These are phyloP conservation scores for Tilletiaria anomala DNA, from an alignment of 1,284 basidiomycete species.

Conservation along the genomic window DNA sequence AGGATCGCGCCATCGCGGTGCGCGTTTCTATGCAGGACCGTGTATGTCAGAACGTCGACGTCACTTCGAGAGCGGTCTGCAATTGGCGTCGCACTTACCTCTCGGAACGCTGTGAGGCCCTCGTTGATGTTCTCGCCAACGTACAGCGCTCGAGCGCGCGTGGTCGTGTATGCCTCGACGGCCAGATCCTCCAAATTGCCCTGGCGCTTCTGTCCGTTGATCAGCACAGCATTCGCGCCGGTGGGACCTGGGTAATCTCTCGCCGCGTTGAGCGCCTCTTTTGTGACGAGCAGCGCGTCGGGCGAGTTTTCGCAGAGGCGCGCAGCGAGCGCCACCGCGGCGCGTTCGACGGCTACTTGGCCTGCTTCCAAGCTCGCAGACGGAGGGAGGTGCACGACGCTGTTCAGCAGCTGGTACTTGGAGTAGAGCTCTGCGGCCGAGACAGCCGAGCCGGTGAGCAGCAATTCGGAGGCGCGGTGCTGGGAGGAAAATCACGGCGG, in stretches of 20 bases:
- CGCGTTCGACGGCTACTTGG: conserved; percentile 47
- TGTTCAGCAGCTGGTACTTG: conserved; percentile 52
- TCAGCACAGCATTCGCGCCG: not conserved
- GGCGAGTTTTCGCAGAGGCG: conserved; percentile 57
- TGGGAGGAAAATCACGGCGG: conserved; percentile 3
- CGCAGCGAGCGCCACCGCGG: conserved; percentile 53
- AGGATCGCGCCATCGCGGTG: no score
- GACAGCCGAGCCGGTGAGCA: conserved; percentile 56
- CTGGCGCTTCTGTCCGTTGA: not conserved
- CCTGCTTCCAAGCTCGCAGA: conserved; percentile 48
- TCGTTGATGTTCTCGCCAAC: conserved; percentile 59
- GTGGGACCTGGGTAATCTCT: conserved; percentile 7
- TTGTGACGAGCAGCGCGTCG: conserved; percentile 63
- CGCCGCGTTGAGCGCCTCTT: conserved; percentile 42
- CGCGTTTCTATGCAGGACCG: no score
- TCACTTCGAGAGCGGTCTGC: no score
- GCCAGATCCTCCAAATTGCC: conserved; percentile 50
- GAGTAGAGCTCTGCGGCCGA: conserved; percentile 54
- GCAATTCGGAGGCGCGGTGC: conserved; percentile 61
- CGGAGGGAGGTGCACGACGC: conserved; percentile 14
- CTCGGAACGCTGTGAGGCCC: conserved; percentile 44
- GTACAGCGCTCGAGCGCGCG: conserved; percentile 50
- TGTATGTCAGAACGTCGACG: no score
- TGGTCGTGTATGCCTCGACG: conserved; percentile 45
- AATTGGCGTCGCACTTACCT: conserved; percentile 41